Base-by-base conservation (phyloP, 805 yeast species). In the Candida methanosorbosa region DNA sequence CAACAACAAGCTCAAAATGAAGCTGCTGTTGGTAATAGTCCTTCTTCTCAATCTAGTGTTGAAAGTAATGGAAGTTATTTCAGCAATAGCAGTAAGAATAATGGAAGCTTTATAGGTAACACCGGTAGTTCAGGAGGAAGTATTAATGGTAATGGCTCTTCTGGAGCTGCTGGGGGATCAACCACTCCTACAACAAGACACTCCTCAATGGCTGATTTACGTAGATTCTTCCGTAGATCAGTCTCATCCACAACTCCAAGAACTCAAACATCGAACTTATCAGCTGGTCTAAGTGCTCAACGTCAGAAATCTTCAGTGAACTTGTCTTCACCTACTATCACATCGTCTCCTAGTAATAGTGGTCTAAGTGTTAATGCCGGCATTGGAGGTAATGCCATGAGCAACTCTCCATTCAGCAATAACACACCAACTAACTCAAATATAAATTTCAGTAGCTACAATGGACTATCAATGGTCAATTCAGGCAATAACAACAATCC, bases 121-220 rank as follows among this genome's bases (percentile, higher is more conserved):
- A 20, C n/a, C n/a, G n/a, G n/a, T n/a, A 23, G 9, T 11, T 8
- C n/a, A 23, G n/a, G 5, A 23, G 9, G 26, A 23, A 23, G 9
- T 8, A 8, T 7, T 23, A 23, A 12, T 12, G 13, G 26, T n/a
- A n/a, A n/a, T n/a, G 7, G 22, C 22, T 20, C 7, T 20, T 20
- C 7, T n/a, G n/a, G n/a, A n/a, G n/a, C 30, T 12, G 4, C 30
- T 18, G 13, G 18, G 9, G 13, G 13, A 13, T 4, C 18, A 15
- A 42, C 42, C 9, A 39, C 69, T 2, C 58, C 70, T 9, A 63
- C 60, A 33, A 61, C 81, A 3, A 69, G 81, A 41, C 88, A 81
- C 54, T 77, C 82, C 30, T 81, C 88, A 7, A 81, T 82, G 79
- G 87, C 82, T 14, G 83, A 81, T 52, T 56, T 82, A 48, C 77